Evolutionary conservation across 495 filamentous ascomycete genomes (phyloP).

Genomic region (Gamarada debralockiae): DNA sequence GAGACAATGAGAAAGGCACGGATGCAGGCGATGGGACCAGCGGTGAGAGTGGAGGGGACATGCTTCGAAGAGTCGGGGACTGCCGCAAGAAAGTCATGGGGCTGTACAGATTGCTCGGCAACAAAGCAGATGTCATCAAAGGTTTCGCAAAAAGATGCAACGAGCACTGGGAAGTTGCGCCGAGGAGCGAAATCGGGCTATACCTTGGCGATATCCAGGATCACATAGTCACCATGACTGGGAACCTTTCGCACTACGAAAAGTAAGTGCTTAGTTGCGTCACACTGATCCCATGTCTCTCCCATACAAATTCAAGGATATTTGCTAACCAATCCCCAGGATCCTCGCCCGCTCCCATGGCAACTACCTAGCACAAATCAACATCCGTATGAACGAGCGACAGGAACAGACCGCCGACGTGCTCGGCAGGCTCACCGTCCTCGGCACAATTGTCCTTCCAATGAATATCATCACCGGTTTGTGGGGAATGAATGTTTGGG

Average conservation of each 20-base stretch:
- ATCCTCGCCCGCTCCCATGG: conserved; percentile 88
- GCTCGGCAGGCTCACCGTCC: conserved; percentile 88
- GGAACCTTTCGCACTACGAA: conserved; percentile 92
- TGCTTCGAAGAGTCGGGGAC: conserved; percentile 86
- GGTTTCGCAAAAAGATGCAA: conserved; percentile 99
- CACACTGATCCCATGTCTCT: too few species aligned
- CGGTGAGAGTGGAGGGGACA: conserved; percentile 64
- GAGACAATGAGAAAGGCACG: conserved; percentile 40
- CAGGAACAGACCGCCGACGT: conserved; percentile 95
- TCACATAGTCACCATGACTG: conserved; percentile 97
- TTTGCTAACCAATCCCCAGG: conserved; percentile 36
- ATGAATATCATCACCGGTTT: conserved; percentile 99
- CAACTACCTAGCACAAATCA: conserved; percentile 91
- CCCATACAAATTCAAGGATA: background rate
- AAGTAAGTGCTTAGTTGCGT: too few species aligned
- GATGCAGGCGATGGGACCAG: conserved; percentile 40
- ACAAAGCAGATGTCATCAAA: conserved; percentile 98
- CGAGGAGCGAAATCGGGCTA: conserved; percentile 88
- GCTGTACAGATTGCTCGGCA: conserved; percentile 86
- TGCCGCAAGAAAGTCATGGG: conserved; percentile 97
- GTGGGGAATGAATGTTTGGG: conserved; percentile 98
- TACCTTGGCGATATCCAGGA: conserved; percentile 98
- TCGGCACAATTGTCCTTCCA: conserved; percentile 94
- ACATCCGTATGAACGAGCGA: conserved; percentile 96
- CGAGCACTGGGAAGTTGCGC: conserved; percentile 96